Percentiles rank a stretch among this genome's conserved stretches.
phyloP scores from a whole-genome alignment of 306 rosid species.

The Phaseolus lunatus region DNA sequence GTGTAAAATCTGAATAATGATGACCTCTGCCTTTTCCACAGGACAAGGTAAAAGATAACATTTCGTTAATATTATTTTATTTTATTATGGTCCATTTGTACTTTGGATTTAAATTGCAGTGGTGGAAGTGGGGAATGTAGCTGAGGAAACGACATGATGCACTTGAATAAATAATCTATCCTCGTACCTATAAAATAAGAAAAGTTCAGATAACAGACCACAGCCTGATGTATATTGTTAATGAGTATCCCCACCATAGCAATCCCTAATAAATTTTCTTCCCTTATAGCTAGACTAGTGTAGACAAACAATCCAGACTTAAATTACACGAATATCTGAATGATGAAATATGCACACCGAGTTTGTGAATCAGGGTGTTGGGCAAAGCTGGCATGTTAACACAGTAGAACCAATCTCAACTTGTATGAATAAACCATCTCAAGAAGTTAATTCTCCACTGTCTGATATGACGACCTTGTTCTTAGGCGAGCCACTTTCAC shows the following conservation, averaged over 20 bases:
- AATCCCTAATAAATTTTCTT: background rate
- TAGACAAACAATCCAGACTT: constrained; percentile 22
- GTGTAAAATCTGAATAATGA: background rate
- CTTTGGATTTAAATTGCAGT: constrained; percentile 24
- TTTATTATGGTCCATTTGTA: constrained; percentile 3
- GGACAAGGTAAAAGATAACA: constrained; percentile 6
- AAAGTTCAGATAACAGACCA: constrained; percentile 13
- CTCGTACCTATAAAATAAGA: background rate
- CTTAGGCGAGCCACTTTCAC: constrained; percentile 52
- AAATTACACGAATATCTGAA: constrained; percentile 22
- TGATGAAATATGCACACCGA: constrained; percentile 42
- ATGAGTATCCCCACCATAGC: constrained; percentile 9
- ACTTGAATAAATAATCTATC: constrained; percentile 25
- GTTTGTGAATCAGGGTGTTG: constrained; percentile 20
- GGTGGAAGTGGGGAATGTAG: background rate
- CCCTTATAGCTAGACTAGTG: constrained; percentile 17
- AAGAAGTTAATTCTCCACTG: constrained; percentile 59
- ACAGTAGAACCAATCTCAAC: constrained; percentile 20
- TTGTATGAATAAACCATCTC: constrained; percentile 31
- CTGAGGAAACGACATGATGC: constrained; percentile 28
- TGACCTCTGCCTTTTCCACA: background rate
- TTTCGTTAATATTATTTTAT: constrained; percentile 4
- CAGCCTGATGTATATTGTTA: constrained; percentile 30
- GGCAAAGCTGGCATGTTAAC: constrained; percentile 20
- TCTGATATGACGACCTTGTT: constrained; percentile 46